phyloP scores from a whole-genome alignment of 257 asterid genomes.

The Handroanthus guayacan region DNA sequence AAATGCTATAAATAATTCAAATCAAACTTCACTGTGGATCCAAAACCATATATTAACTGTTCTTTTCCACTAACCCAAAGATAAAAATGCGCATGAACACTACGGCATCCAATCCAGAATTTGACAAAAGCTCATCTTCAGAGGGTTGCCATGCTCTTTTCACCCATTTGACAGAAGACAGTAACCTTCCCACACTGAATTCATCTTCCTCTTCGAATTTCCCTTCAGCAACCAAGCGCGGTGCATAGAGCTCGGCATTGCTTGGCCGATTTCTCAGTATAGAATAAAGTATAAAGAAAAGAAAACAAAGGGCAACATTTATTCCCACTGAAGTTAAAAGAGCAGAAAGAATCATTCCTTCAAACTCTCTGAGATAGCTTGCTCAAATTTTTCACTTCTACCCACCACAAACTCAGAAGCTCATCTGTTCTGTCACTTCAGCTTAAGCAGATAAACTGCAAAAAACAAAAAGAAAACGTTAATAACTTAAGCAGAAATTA shows the following conservation, averaged over 20 bases:
- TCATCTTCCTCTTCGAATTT: conserved; percentile 44
- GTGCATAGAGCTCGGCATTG: conserved; percentile 69
- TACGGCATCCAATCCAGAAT: conserved; percentile 88
- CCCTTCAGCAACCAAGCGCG: conserved; percentile 86
- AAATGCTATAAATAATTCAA: neutral
- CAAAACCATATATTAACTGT: neutral
- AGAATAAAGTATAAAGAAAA: conserved; percentile 66
- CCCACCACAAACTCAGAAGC: conserved; percentile 35
- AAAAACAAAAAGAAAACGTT: conserved; percentile 9
- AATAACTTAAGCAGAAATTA: conserved; percentile 20
- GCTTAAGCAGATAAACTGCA: conserved; percentile 33
- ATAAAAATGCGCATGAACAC: conserved; percentile 91
- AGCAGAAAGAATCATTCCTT: conserved; percentile 90
- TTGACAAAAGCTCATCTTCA: conserved; percentile 76
- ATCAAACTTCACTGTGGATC: neutral
- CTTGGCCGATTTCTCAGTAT: conserved; percentile 74
- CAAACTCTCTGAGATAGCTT: conserved; percentile 35
- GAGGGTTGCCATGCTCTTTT: conserved; percentile 82
- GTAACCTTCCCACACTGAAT: conserved; percentile 47
- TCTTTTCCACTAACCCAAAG: conserved; percentile 62
- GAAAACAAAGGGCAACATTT: conserved; percentile 67
- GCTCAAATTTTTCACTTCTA: conserved; percentile 4
- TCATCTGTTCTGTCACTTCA: conserved; percentile 16
- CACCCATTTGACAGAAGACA: conserved; percentile 81
- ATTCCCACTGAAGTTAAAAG: conserved; percentile 91